Conservation (phyloP, 768 basidiomycete genomes). For the Trametes cubensis region DNA sequence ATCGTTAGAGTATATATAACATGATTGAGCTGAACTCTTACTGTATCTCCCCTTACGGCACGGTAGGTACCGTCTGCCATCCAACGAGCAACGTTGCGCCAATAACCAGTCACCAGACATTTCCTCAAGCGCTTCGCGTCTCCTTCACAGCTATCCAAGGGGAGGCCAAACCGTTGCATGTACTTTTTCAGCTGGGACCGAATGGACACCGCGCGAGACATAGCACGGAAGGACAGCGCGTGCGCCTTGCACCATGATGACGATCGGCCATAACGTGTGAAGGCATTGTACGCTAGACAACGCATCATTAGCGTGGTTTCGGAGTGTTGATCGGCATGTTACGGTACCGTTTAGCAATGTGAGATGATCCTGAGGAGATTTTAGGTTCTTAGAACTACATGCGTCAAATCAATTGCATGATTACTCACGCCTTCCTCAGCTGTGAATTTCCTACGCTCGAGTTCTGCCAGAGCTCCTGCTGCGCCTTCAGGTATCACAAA, state of each 20-base stretch:
- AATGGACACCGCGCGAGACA: constrained; percentile 93
- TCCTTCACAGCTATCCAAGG: constrained; percentile 84
- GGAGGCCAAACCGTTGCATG: constrained; percentile 85
- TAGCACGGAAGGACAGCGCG: constrained; percentile 88
- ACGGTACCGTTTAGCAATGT: constrained; percentile 84
- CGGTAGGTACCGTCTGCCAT: constrained; percentile 91
- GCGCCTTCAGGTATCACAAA: constrained; percentile 89
- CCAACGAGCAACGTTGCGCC: constrained; percentile 92
- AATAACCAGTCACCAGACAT: constrained; percentile 92
- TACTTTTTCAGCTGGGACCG: constrained; percentile 95
- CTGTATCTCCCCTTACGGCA: constrained; percentile 83
- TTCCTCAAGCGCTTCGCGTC: constrained; percentile 81
- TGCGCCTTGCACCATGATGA: constrained; percentile 93
- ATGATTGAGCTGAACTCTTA: constrained; percentile 38
- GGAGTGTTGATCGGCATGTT: no score
- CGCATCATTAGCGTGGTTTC: not conserved
- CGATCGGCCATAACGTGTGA: constrained; percentile 78
- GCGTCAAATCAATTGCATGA: not conserved
- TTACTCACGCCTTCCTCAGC: constrained; percentile 90
- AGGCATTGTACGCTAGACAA: constrained; percentile 85
- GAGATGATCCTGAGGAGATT: constrained; percentile 75
- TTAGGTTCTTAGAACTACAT: constrained; percentile 9
- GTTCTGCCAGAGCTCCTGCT: constrained; percentile 81
- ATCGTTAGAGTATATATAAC: not conserved
- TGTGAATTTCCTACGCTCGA: constrained; percentile 94